Percentiles rank a stretch among this genome's conserved stretches.
Evolutionary conservation across 495 filamentous ascomycete genomes (phyloP).

Genomic region (Sphaerosporella brunnea): DNA sequence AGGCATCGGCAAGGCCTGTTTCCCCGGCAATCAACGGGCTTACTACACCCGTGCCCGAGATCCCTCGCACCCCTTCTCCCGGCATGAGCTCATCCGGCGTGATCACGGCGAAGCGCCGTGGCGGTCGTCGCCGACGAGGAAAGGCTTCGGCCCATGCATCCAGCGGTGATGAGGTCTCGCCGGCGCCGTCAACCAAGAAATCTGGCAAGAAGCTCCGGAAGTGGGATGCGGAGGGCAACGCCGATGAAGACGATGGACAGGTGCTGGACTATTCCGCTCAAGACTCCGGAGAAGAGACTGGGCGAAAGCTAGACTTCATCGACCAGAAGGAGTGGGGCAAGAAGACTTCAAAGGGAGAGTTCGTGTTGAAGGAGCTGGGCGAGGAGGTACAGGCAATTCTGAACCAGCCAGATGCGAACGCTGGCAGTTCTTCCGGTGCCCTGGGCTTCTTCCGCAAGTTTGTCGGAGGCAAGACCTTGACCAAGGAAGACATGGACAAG

Average conservation of each 20-base stretch:
- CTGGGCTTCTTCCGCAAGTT: constrained; percentile 75
- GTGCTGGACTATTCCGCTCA: constrained; percentile 72
- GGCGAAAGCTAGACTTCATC: constrained; percentile 44
- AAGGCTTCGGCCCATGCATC: constrained; percentile 49
- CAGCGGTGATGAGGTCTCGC: constrained; percentile 59
- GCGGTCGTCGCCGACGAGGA: constrained; percentile 62
- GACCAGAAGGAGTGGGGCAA: constrained; percentile 65
- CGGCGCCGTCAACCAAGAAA: constrained; percentile 42
- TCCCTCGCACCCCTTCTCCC: constrained; percentile 44
- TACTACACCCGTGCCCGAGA: constrained; percentile 52
- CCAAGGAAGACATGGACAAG: constrained; percentile 71
- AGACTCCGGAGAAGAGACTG: constrained; percentile 30
- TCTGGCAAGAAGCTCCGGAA: constrained; percentile 66
- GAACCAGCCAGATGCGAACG: constrained; percentile 47
- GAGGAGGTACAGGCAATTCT: constrained; percentile 87
- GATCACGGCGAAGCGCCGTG: constrained; percentile 46
- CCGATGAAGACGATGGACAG: constrained; percentile 57
- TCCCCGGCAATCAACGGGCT: constrained; percentile 23
- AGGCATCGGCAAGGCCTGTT: constrained; percentile 27
- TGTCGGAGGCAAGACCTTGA: constrained; percentile 80
- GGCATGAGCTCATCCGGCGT: constrained; percentile 45
- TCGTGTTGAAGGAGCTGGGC: constrained; percentile 81
- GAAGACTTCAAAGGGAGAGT: constrained; percentile 71
- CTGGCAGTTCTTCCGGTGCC: constrained; percentile 27
- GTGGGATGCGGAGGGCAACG: constrained; percentile 80